A percentile compares a stretch with the other conserved stretches of the same genome.
Conservation (phyloP, 129 eudicot species). For the Erigeron canadensis region DNA sequence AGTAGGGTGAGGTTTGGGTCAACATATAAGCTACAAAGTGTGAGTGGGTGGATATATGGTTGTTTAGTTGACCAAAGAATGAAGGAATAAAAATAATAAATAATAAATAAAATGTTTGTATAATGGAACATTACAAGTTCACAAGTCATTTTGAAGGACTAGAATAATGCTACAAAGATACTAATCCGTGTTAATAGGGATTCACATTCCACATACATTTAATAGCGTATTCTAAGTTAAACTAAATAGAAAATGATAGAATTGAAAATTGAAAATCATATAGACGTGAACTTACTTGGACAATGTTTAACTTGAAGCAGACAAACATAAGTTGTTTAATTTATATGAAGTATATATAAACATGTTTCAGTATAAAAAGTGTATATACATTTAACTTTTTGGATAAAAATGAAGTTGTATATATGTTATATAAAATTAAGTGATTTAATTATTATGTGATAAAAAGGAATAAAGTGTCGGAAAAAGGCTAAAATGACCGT, state of each 20-base stretch:
- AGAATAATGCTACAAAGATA: slow-evolving; percentile 17
- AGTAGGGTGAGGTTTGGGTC: slow-evolving; percentile 27
- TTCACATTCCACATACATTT: slow-evolving; percentile 5
- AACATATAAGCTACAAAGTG: slow-evolving; percentile 18
- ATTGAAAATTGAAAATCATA: not conserved
- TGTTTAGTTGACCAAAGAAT: not conserved
- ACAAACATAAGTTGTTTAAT: too few relatives aligned
- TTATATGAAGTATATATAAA: not conserved
- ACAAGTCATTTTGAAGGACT: slow-evolving; percentile 33
- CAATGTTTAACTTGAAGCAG: too few relatives aligned
- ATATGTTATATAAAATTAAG: too few relatives aligned
- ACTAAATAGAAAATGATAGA: not conserved
- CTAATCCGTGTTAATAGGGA: slow-evolving; percentile 30
- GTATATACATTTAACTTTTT: too few relatives aligned
- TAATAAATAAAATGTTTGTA: slow-evolving; percentile 17
- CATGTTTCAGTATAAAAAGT: not conserved
- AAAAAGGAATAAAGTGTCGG: slow-evolving; percentile 3
- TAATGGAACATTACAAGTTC: slow-evolving; percentile 32
- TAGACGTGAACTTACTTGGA: too few relatives aligned
- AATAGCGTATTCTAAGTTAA: not conserved
- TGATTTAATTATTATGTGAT: too few relatives aligned
- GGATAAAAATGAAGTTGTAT: too few relatives aligned
- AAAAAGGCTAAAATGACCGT: not conserved
- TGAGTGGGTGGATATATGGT: slow-evolving; percentile 16
- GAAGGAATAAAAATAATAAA: too few relatives aligned